Percentiles rank a stretch among this genome's conserved stretches.
Evolutionary conservation across 2,329 filamentous ascomycete genomes (phyloP).

Genomic region (Fusarium sp.): DNA sequence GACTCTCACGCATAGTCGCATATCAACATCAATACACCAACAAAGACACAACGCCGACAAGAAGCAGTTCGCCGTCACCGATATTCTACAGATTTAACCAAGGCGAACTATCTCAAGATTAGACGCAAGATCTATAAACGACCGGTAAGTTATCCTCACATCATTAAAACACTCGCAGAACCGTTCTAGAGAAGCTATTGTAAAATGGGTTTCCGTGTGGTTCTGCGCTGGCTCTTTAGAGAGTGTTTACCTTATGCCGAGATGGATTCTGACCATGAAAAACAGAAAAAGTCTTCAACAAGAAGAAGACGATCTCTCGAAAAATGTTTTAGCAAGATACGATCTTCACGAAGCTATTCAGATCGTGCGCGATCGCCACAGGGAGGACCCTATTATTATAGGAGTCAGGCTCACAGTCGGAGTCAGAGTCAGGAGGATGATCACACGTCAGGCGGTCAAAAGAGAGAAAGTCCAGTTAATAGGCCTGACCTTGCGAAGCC

Average conservation of each 20-base stretch:
- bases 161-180: neutral
- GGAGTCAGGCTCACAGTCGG: constrained; percentile 1
- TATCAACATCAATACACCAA: neutral
- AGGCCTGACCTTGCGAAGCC: constrained; percentile 12
- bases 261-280: constrained; percentile 9
- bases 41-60: constrained; percentile 13
- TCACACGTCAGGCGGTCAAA: constrained; percentile 18
- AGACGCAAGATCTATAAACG: neutral
- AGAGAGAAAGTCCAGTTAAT: neutral
- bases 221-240: constrained; percentile 27
- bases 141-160: constrained; percentile 2
- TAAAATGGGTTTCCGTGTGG: constrained; percentile 25
- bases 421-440: constrained; percentile 16
- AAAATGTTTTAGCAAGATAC: neutral
- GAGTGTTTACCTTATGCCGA: neutral
- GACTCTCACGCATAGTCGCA: neutral
- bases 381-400: neutral
- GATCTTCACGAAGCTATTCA: neutral
- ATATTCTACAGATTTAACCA: neutral
- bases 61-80: constrained; percentile 11
- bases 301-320: neutral
- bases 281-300: constrained; percentile 5
- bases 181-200: constrained; percentile 1
- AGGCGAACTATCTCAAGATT: neutral
- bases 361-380: neutral